Base-by-base conservation (phyloP, 257 asterid species). In the Rhazya stricta region DNA sequence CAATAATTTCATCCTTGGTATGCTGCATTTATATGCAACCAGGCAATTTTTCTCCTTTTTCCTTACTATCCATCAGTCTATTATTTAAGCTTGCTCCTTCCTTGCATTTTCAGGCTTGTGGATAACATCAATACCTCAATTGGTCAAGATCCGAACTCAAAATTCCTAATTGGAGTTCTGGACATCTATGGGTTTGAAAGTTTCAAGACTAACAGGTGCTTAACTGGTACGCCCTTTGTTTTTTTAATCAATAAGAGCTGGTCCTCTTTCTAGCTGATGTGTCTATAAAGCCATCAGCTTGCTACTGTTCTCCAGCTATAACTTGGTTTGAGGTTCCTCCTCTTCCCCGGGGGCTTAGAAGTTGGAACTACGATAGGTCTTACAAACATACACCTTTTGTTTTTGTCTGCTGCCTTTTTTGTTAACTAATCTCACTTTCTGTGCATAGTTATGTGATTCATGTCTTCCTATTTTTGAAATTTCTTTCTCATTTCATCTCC, bases 151-250 rank as follows among this genome's bases (percentile, higher is more conserved):
- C 86, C 90, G 0, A 72, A 61, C 67, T 79, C 86, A 73, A 86
- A 86, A 77, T 81, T 76, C 68, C 76, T 86, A 32, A 86, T 83
- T 61, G 88, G 90, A 27, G 90, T 86, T 82, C 89, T 86, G 80
- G 88, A 86, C 78, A 83, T 86, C 36, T 84, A 86, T 43, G 90
- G 90, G 66, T 86, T 86, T 79, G 90, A 86, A 72, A 86, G 90
- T 82, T 86, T 86, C 85, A 86, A 86, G 90, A 84, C 90, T 80
- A 86, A 86, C 86, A 86, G 90, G 90, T 86, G 88, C 85, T 84
- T 85, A 72, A 79, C 75, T 80, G 85, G 86, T 81, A 79, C 43
- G 82, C 85, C 32, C 81, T 74, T 79, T 69, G 70, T 74, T 81
- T 48, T 79, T 69, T 61, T 67, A 30, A 30, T 58, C 65, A 37